These are phyloP conservation scores for Dactylonectria estremocensis DNA, from an alignment of 2,329 filamentous ascomycete species.

Conservation along the genomic window DNA sequence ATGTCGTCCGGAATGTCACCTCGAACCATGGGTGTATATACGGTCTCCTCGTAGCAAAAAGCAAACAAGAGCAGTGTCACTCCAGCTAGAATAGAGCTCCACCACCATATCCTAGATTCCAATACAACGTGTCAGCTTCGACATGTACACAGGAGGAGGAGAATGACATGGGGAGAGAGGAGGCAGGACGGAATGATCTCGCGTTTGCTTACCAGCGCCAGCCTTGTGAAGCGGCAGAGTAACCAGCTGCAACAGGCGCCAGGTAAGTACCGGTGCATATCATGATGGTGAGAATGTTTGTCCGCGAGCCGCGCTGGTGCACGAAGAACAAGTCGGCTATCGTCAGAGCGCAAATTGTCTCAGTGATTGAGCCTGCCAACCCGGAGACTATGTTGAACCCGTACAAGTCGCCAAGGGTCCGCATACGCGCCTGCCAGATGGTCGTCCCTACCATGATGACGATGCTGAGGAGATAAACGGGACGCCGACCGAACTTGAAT, in stretches of 20 bases:
- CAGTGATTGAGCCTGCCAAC: not conserved
- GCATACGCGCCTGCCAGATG: not conserved
- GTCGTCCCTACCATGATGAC: not conserved
- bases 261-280: not conserved
- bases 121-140: too few relatives aligned
- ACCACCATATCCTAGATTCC: not conserved
- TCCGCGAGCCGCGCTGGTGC: not conserved
- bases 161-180: too few relatives aligned
- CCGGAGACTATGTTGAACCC: not conserved
- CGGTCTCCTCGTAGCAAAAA: too few relatives aligned
- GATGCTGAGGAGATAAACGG: not conserved
- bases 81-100: not conserved
- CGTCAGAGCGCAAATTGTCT: not conserved
- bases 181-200: too few relatives aligned
- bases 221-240: not conserved
- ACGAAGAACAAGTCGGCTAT: constrained; percentile 7
- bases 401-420: not conserved
- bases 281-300: not conserved
- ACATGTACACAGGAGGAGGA: too few relatives aligned
- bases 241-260: not conserved
- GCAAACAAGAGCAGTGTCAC: too few relatives aligned
- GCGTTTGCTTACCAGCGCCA: not conserved
- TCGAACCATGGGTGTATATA: too few relatives aligned
- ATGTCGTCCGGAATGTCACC: too few relatives aligned
- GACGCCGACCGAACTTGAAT: constrained; percentile 1